These are phyloP conservation scores for Tricholoma hemisulphureum DNA, from an alignment of 768 basidiomycete genomes.

Conservation along the genomic window DNA sequence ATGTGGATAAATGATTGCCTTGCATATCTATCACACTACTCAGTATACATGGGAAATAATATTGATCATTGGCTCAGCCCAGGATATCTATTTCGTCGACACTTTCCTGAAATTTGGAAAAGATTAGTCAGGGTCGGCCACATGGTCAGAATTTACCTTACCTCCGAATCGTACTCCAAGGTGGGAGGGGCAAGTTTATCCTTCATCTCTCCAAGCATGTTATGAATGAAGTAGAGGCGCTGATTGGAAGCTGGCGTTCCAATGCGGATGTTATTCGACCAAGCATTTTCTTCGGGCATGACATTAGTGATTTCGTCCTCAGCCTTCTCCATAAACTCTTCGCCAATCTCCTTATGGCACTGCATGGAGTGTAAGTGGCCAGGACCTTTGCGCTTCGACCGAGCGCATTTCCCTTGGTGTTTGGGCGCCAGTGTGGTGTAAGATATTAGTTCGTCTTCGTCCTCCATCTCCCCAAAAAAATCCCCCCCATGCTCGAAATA, in stretches of 20 bases:
- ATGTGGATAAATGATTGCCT: not conserved
- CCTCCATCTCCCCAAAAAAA: not conserved
- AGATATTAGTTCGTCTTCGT: not conserved
- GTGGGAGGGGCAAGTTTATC: not conserved
- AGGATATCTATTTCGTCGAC: not conserved
- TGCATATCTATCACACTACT: not conserved
- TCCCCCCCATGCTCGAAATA: not conserved
- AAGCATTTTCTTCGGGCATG: not conserved
- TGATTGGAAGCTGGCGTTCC: not conserved
- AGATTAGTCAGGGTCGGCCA: not conserved
- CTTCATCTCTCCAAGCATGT: not conserved
- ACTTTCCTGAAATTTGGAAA: not conserved
- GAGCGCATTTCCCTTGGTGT: not conserved
- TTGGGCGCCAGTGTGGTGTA: not conserved
- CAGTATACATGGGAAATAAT: not conserved
- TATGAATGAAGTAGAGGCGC: not conserved
- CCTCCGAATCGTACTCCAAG: not conserved
- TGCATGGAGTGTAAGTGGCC: not conserved
- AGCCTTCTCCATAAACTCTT: not conserved
- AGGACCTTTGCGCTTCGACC: not conserved
- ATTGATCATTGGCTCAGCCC: not conserved
- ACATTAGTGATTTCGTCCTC: not conserved
- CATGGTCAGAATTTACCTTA: not conserved
- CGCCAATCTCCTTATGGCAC: not conserved
- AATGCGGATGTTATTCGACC: not conserved